phyloP scores from a whole-genome alignment of 306 rosid species.

The Prunus campanulata region DNA sequence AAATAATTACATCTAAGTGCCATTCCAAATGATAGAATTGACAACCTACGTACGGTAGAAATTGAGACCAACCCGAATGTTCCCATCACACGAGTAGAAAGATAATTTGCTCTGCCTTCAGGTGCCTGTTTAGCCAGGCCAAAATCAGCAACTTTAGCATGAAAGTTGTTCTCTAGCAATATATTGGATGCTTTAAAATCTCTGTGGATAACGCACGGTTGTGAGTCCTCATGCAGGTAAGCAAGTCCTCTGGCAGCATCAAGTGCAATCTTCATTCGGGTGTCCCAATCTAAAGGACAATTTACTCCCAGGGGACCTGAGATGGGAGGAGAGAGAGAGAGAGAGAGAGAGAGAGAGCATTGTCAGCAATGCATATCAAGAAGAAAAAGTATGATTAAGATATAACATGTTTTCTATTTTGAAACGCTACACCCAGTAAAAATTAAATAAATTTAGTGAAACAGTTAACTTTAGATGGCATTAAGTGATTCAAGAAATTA shows the following conservation, averaged over 20 bases:
- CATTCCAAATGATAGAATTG: constrained; percentile 14
- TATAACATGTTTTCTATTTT: not conserved
- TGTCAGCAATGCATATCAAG: not conserved
- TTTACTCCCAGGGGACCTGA: constrained; percentile 88
- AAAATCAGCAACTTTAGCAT: constrained; percentile 97
- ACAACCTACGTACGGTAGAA: constrained; percentile 16
- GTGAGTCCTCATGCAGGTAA: constrained; percentile 95
- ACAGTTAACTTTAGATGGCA: constrained; percentile 12
- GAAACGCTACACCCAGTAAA: not conserved
- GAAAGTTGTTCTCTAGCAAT: constrained; percentile 85
- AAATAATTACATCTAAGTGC: constrained; percentile 31
- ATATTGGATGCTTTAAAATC: constrained; percentile 98
- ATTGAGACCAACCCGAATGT: constrained; percentile 81
- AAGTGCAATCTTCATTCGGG: constrained; percentile 94
- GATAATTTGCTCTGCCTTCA: constrained; percentile 84
- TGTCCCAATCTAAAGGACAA: constrained; percentile 98
- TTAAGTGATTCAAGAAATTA: constrained; percentile 31
- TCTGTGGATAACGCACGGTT: constrained; percentile 93
- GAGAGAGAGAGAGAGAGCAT: not conserved
- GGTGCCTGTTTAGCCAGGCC: constrained; percentile 98
- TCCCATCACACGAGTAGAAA: constrained; percentile 98
- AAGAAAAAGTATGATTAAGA: not conserved
- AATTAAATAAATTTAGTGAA: not conserved
- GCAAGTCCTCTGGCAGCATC: constrained; percentile 98
- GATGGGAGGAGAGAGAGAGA: not conserved